Base-by-base conservation (phyloP, 495 filamentous ascomycete species). In the Aspergillus mulundensis region DNA sequence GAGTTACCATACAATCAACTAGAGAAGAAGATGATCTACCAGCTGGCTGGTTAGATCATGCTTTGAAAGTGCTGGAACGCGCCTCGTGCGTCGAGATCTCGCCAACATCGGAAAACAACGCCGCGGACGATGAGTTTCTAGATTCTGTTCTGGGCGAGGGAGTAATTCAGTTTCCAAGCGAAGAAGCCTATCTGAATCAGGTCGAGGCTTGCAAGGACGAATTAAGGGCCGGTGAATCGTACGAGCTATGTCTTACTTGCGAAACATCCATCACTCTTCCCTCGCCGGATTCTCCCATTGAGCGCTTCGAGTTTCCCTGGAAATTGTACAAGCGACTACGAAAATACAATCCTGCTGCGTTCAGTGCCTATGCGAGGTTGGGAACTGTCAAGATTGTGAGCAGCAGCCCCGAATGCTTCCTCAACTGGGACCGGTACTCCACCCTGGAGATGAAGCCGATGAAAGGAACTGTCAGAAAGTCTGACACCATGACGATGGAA, bases 391-490 rank as follows among this genome's bases (percentile, higher is more conserved):
- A 88, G 10, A 78, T 96, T 14, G 79, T 95, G 48, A 86, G 84
- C 72, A 88, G 85, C 67, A 94, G 88, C n/a, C 94, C 94, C 0
- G 94, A 98, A 68, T 88, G 91, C 19, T 98, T 96, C 70, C 81
- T 97, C 7, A 80, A 79, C 54, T 94, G 87, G 84, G 70, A 79
- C 51, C 75, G 84, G 25, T 51, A 66, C 1, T 72, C 66, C 3
- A 73, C 66, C 5, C 55, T 79, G 3, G 74, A 79, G 54, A 79
- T 79, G 76, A 77, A 77, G 19, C 94, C 94, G 0, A 98, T 98
- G 80, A 98, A 98, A 74, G 94, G 94, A 23, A 98, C 94, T 0
- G 89, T 97, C 34, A 82, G 82, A 48, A 95, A 94, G 65, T 79
- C 81, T 0, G 66, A 76, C 28, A 69, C 68, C 15, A 81, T 83